Base-by-base conservation (phyloP, 1,284 basidiomycete genomes). In the Golubevia pallescens region DNA sequence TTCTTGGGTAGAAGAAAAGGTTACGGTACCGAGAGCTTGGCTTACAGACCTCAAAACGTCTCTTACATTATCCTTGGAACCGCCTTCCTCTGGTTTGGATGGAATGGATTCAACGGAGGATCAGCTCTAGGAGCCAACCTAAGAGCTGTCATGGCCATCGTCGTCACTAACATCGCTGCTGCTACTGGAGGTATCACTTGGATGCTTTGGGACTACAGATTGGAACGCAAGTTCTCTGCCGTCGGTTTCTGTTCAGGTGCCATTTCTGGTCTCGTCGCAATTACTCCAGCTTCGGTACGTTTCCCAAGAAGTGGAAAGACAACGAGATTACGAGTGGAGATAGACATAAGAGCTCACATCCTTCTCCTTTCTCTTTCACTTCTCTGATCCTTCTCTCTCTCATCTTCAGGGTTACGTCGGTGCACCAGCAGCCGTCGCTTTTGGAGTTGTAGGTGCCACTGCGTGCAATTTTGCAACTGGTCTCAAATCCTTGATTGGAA, bases 241-340 rank as follows among this genome's bases (percentile, higher is more conserved):
- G 93, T 99, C 70, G 95, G 95, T 14, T 96, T 99, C 88, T 99
- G 96, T 88, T 94, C 93, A 2, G 96, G 96, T 62, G 94, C 93
- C 66, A 92, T 98, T 74, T 89, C 92, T 13, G 95, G 94, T 62
- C 90, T 97, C 10, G 94, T 94, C 34, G 87, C 87, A 61, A 96
- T 97, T 86, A 97, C 95, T 1, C 95, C 95, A 14, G 95, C 90
- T 4, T 93, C 93, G 19, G n/a, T n/a, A n/a, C n/a, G n/a, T n/a
- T n/a, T n/a, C n/a, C n/a, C n/a, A n/a, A n/a, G n/a, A n/a, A n/a
- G n/a, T n/a, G n/a, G n/a, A n/a, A n/a, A n/a, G n/a, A n/a, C n/a
- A n/a, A n/a, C n/a, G n/a, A n/a, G n/a, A n/a, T n/a, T n/a, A n/a
- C n/a, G n/a, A n/a, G n/a, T n/a, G n/a, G n/a, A n/a, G n/a, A n/a